Evolutionary conservation across 306 rosid species (phyloP).

Genomic region (Argentina anserina): DNA sequence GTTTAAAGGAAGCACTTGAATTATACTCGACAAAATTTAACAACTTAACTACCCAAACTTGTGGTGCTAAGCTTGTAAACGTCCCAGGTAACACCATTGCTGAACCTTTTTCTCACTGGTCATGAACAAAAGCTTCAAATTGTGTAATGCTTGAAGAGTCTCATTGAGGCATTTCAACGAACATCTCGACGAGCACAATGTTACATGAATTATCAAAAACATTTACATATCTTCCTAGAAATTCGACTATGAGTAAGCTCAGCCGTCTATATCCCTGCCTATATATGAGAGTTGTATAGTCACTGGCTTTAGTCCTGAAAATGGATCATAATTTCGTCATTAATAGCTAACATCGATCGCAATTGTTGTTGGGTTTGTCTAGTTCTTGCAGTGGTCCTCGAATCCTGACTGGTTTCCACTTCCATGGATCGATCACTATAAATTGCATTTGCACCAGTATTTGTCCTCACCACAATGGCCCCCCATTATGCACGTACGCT

Average conservation of each 20-base stretch:
- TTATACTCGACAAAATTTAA: slow-evolving; percentile 2
- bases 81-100: neutral
- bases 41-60: neutral
- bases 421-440: slow-evolving; percentile 16
- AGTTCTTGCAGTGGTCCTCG: slow-evolving; percentile 31
- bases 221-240: neutral
- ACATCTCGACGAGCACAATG: neutral
- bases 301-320: slow-evolving; percentile 25
- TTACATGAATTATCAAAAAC: neutral
- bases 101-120: neutral
- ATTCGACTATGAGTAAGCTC: neutral
- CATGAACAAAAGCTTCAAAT: too few relatives aligned
- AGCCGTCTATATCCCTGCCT: too few relatives aligned
- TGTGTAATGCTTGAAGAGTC: neutral
- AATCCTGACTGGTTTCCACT: slow-evolving; percentile 19
- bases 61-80: neutral
- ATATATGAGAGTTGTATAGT: too few relatives aligned
- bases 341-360: slow-evolving; percentile 7
- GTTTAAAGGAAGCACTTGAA: neutral
- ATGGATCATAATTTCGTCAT: slow-evolving; percentile 9
- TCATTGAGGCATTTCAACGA: neutral
- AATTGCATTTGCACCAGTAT: slow-evolving; percentile 32
- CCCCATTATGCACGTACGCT: neutral
- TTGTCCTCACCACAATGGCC: slow-evolving; percentile 21
- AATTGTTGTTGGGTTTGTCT: slow-evolving; percentile 23